Percentiles rank a stretch among this genome's conserved stretches.
These are phyloP conservation scores for Lolium perenne DNA, from an alignment of 176 grass and related monocot genomes.

Conservation along the genomic window DNA sequence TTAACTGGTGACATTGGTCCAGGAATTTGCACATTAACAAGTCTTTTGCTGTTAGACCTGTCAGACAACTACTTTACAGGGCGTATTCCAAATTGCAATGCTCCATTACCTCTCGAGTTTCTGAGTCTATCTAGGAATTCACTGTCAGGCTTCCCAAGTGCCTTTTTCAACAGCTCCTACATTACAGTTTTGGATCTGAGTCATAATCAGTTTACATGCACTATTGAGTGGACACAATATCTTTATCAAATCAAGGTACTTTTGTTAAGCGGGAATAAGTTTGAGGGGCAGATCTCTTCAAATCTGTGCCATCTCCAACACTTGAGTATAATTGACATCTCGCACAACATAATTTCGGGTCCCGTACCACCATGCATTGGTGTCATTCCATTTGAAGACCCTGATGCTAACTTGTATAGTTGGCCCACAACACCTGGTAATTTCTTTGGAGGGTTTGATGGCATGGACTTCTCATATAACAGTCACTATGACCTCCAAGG, in stretches of 20 bases:
- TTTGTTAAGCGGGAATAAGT: slow-evolving; percentile 25
- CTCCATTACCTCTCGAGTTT: background rate
- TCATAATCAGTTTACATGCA: background rate
- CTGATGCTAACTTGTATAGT: background rate
- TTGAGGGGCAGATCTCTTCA: slow-evolving; percentile 21
- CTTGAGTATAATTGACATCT: slow-evolving; percentile 39
- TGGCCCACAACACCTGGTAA: background rate
- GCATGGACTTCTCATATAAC: background rate
- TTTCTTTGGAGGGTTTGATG: background rate
- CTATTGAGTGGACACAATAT: background rate
- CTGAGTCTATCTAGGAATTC: slow-evolving; percentile 34
- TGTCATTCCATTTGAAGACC: background rate
- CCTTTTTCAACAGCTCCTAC: background rate
- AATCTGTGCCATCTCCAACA: slow-evolving; percentile 23
- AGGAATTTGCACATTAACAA: slow-evolving; percentile 9
- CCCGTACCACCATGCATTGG: slow-evolving; percentile 46
- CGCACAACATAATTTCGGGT: slow-evolving; percentile 29
- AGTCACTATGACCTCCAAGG: background rate
- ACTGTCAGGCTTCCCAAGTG: background rate
- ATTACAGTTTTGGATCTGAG: background rate
- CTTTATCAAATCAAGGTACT: background rate
- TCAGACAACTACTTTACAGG: background rate
- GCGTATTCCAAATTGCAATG: slow-evolving; percentile 9
- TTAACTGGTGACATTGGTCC: slow-evolving; percentile 30
- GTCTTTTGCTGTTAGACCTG: background rate